Evolutionary conservation across 192 early-diverging fungal species (phyloP).

Genomic region (Coemansia sp.): DNA sequence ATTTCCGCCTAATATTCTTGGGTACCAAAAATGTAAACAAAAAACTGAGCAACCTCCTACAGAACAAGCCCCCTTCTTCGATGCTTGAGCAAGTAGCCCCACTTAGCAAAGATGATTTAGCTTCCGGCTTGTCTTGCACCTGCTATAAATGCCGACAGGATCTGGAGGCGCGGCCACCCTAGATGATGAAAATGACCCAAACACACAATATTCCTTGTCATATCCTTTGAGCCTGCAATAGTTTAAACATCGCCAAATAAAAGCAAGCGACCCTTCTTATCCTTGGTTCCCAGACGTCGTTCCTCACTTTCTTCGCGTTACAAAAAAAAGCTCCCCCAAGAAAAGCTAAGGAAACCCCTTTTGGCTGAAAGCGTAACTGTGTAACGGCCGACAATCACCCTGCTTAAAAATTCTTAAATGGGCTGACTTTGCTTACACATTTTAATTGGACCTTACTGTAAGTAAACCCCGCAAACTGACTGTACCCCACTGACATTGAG

Average conservation of each 20-base stretch:
- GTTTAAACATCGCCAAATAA: too few relatives aligned
- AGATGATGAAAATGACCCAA: too few relatives aligned
- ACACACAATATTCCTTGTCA: too few relatives aligned
- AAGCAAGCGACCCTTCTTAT: too few relatives aligned
- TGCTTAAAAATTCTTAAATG: background rate
- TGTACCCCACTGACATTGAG: too few relatives aligned
- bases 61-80: background rate
- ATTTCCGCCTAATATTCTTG: background rate
- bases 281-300: background rate
- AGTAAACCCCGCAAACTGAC: background rate
- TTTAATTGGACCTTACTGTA: background rate
- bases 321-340: too few relatives aligned
- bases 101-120: background rate
- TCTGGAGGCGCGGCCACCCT: too few relatives aligned
- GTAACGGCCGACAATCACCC: background rate
- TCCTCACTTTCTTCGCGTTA: too few relatives aligned
- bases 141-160: too few relatives aligned
- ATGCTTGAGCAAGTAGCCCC: background rate
- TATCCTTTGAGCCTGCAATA: too few relatives aligned
- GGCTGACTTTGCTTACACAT: background rate
- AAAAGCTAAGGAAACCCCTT: background rate
- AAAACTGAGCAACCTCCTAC: background rate
- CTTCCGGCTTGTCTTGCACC: too few relatives aligned
- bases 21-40: constrained; percentile 1
- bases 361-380: background rate